phyloP scores from a whole-genome alignment of 169 alveolate species.

The Plasmodium blacklocki region DNA sequence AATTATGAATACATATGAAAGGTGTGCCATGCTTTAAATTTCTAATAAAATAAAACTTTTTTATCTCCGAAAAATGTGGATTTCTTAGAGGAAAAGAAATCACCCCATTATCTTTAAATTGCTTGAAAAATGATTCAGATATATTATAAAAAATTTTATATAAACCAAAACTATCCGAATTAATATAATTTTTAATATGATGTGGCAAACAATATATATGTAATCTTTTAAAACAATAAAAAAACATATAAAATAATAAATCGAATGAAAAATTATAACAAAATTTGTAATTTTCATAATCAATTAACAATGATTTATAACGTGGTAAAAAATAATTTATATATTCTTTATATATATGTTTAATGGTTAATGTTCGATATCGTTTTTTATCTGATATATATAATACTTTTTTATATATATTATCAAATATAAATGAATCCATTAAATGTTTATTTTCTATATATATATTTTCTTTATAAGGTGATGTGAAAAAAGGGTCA shows the following conservation, averaged over 20 bases:
- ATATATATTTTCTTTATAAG: constrained; percentile 1
- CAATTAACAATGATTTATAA: constrained; percentile 13
- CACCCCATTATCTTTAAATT: constrained; percentile 8
- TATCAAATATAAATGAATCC: constrained; percentile 57
- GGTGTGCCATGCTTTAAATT: constrained; percentile 32
- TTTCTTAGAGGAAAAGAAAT: constrained; percentile 33
- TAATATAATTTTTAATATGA: constrained; percentile 20
- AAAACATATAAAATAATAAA: constrained; percentile 23
- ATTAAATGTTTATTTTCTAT: constrained; percentile 17
- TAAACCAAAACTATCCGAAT: constrained; percentile 33
- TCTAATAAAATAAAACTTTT: constrained; percentile 40
- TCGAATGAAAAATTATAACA: constrained; percentile 40
- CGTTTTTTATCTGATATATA: constrained; percentile 16
- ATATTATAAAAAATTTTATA: constrained; percentile 35
- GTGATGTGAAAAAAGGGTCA: background rate
- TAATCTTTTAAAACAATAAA: constrained; percentile 43
- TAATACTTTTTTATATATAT: constrained; percentile 10
- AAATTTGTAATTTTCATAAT: constrained; percentile 19
- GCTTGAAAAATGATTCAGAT: constrained; percentile 22
- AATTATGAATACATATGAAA: constrained; percentile 26
- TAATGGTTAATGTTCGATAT: constrained; percentile 38
- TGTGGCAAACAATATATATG: constrained; percentile 57
- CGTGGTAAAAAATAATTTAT: constrained; percentile 24
- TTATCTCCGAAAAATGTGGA: constrained; percentile 25
- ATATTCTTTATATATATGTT: constrained; percentile 38